Conservation (phyloP, 495 filamentous ascomycete species). For the Neurospora sp. region DNA sequence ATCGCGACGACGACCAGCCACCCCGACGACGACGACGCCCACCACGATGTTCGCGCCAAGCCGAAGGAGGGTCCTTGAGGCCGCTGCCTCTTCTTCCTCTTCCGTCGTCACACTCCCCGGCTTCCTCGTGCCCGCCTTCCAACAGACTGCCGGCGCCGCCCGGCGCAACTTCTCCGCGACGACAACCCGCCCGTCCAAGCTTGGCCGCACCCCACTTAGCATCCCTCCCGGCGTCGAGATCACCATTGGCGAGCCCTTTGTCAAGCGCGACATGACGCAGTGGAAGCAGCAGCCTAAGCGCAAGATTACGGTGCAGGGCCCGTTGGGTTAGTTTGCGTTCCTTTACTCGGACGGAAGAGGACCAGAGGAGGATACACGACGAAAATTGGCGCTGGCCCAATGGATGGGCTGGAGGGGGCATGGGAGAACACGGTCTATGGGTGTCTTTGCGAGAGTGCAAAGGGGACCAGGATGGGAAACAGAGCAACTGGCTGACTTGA, state of each 20-base stretch:
- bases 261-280: conserved; percentile 40
- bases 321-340: conserved; percentile 46
- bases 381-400: neutral
- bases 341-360: neutral
- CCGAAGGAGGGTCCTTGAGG: conserved; percentile 31
- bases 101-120: conserved; percentile 43
- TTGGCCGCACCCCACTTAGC: conserved; percentile 71
- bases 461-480: neutral
- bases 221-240: conserved; percentile 77
- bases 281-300: conserved; percentile 45
- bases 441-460: neutral
- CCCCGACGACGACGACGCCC: neutral
- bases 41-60: conserved; percentile 41
- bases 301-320: conserved; percentile 57
- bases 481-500: neutral
- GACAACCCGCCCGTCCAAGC: conserved; percentile 57
- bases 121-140: conserved; percentile 69
- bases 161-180: conserved; percentile 57
- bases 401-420: neutral
- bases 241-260: conserved; percentile 47
- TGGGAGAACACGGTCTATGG: neutral
- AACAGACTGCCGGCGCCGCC: conserved; percentile 16
- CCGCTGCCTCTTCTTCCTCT: conserved; percentile 18
- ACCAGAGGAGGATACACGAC: neutral
- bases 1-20: neutral